phyloP scores from a whole-genome alignment of 768 basidiomycete species.

The Suillus lakei region DNA sequence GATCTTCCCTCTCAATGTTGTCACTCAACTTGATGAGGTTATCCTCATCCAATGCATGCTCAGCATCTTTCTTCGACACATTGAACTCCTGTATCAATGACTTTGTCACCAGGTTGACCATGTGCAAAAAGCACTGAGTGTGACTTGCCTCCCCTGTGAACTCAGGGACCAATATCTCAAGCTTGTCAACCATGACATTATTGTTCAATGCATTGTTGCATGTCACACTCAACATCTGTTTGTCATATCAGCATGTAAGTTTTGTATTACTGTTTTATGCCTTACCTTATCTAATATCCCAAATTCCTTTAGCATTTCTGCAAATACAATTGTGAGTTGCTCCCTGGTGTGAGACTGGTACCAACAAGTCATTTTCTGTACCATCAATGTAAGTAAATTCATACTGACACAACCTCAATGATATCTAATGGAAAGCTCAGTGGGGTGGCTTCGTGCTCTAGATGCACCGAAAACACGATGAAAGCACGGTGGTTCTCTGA shows the following conservation, averaged over 20 bases:
- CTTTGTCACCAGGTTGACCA: constrained; percentile 42
- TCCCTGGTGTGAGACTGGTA: constrained; percentile 25
- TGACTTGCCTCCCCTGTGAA: constrained; percentile 32
- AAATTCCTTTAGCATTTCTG: no score
- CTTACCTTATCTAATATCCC: no score
- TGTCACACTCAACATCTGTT: constrained; percentile 23
- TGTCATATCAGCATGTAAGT: no score
- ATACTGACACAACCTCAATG: constrained; percentile 25
- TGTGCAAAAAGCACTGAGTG: constrained; percentile 41
- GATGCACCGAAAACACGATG: constrained; percentile 23
- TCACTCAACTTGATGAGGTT: neutral
- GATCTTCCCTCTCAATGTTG: neutral
- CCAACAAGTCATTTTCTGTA: neutral
- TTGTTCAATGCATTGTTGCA: constrained; percentile 37
- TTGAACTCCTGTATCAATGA: constrained; percentile 23
- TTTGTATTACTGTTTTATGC: no score
- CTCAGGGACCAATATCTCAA: constrained; percentile 24
- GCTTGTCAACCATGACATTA: constrained; percentile 35
- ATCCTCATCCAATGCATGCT: neutral
- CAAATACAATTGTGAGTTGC: constrained; percentile 23
- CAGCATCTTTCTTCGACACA: neutral
- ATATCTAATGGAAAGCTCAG: constrained; percentile 25
- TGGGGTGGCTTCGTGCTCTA: constrained; percentile 18
- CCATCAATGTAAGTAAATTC: neutral
- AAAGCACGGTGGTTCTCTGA: constrained; percentile 34